Base-by-base conservation (phyloP, 2,329 filamentous ascomycete species). In the Alternaria longipes region DNA sequence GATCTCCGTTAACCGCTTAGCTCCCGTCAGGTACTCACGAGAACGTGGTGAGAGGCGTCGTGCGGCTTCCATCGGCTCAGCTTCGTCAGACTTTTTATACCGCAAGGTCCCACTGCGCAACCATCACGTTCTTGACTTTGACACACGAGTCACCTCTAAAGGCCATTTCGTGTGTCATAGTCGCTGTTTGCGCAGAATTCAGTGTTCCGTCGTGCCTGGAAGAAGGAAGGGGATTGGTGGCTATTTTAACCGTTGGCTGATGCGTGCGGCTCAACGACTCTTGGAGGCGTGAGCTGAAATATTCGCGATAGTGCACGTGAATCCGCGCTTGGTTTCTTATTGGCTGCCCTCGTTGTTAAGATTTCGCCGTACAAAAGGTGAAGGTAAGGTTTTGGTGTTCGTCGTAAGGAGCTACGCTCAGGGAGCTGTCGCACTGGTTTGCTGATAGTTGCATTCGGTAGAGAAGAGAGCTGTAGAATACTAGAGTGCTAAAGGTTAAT, bases 101-200 rank as follows among this genome's bases (percentile, higher is more conserved):
- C 53, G 42, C 34, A 56, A 18, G 34, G 60, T 58, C 58, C 62
- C 60, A 65, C 64, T 44, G 50, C 52, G 22, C 38, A 40, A 60
- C 54, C 52, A 59, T 56, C 41, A 59, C 38, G 44, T 14, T 24
- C 16, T 28, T 38, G 61, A 47, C 44, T 47, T 59, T 72, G 70
- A 71, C 70, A 71, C 65, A 71, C 36, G 53, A 44, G 54, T 56
- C 65, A 52, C 55, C 70, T 62, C 50, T 71, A 63, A 67, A 59
- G 46, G 68, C 59, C 34, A 70, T 70, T 57, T 63, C 41, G 53
- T 72, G 64, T 72, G 70, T 72, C 70, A 72, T 67, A 67, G 64
- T 54, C 8, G 54, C 56, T 24, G 40, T 59, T 14, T 41, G 47
- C 41, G 45, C 30, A 55, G 60, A 61, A 59, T 53, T 56, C 36